Percentiles rank a stretch among this genome's conserved stretches.
Evolutionary conservation across 129 eudicot species (phyloP).

Genomic region (Pulicaria dysenterica): DNA sequence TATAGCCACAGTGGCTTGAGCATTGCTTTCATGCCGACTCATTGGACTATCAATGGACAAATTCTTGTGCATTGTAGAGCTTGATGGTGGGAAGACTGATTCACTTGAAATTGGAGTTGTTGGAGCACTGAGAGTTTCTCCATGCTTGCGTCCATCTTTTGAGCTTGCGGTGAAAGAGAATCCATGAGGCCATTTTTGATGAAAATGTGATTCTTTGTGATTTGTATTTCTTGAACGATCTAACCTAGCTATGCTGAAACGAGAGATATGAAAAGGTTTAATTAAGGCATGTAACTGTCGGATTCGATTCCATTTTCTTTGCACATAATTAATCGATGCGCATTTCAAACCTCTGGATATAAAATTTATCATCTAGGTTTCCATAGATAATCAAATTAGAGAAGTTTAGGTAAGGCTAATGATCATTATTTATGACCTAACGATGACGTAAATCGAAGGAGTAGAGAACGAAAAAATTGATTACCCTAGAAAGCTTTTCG

Average conservation of each 20-base stretch:
- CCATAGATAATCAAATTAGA: slow-evolving; percentile 14
- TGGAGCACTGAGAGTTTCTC: slow-evolving; percentile 54
- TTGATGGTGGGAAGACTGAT: slow-evolving; percentile 35
- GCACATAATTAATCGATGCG: not conserved
- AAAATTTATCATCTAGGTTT: not conserved
- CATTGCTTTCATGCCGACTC: slow-evolving; percentile 47
- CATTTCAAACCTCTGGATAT: slow-evolving; percentile 5
- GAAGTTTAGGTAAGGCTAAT: not conserved
- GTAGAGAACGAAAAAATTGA: too few species aligned
- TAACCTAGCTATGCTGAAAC: slow-evolving; percentile 38
- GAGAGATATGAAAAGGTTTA: not conserved
- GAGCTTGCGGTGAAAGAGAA: slow-evolving; percentile 16
- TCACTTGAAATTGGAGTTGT: slow-evolving; percentile 41
- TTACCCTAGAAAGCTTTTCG: slow-evolving; percentile 7
- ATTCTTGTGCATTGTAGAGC: slow-evolving; percentile 49
- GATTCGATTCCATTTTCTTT: too few species aligned
- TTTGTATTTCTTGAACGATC: slow-evolving; percentile 40
- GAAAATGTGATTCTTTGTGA: slow-evolving; percentile 35
- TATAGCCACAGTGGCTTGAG: slow-evolving; percentile 32
- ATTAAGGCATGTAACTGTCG: not conserved
- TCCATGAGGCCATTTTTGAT: slow-evolving; percentile 29
- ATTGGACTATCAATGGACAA: slow-evolving; percentile 30
- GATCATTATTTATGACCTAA: not conserved
- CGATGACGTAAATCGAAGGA: not conserved
- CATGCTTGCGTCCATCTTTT: slow-evolving; percentile 27